Evolutionary conservation across 768 basidiomycete species (phyloP).

Genomic region (Ramaria sp.): DNA sequence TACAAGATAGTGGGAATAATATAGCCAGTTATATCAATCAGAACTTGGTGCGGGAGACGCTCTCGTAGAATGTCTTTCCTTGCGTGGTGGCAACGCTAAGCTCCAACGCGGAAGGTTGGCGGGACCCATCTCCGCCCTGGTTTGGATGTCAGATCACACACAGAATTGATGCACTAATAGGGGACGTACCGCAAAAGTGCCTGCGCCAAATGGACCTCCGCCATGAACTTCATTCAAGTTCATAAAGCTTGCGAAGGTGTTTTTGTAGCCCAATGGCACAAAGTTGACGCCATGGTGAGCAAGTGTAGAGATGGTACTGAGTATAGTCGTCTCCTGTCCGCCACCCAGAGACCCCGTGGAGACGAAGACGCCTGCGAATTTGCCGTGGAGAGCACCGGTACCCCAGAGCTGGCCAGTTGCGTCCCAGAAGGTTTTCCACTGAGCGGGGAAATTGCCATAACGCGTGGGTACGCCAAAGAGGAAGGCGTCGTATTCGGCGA

Average conservation of each 20-base stretch:
- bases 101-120: constrained; percentile 41
- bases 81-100: constrained; percentile 40
- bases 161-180: not conserved
- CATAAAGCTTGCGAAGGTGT: constrained; percentile 30
- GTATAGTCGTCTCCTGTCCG: constrained; percentile 61
- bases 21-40: not conserved
- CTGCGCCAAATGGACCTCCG: constrained; percentile 25
- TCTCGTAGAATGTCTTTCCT: constrained; percentile 41
- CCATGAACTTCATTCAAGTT: constrained; percentile 43
- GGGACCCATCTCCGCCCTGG: constrained; percentile 39
- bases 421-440: constrained; percentile 80
- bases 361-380: constrained; percentile 66
- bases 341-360: constrained; percentile 66
- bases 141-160: not conserved
- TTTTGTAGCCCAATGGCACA: constrained; percentile 64
- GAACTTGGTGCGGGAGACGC: constrained; percentile 20
- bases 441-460: constrained; percentile 71
- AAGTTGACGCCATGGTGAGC: constrained; percentile 64
- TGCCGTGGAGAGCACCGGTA: constrained; percentile 52
- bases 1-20: not conserved
- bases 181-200: constrained; percentile 5
- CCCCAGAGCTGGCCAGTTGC: constrained; percentile 59
- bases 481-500: constrained; percentile 58
- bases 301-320: constrained; percentile 44
- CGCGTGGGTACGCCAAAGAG: constrained; percentile 72